phyloP scores from a whole-genome alignment of 306 rosid genomes.

The Cucurbita maxima region DNA sequence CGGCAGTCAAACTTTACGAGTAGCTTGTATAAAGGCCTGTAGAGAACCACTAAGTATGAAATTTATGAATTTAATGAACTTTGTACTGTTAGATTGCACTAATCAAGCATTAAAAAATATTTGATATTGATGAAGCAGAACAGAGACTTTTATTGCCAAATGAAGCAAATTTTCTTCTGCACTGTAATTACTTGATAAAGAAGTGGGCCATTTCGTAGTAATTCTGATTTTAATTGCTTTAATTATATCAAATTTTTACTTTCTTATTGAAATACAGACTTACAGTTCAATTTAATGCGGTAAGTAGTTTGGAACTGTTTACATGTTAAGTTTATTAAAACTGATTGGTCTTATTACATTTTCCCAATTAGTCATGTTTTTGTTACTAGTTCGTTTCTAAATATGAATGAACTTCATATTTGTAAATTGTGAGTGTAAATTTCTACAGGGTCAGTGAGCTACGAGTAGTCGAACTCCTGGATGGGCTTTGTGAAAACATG shows the following conservation, averaged over 20 bases:
- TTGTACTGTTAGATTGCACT: not conserved
- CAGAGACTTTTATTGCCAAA: not conserved
- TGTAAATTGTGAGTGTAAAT: not conserved
- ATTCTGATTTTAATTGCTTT: not conserved
- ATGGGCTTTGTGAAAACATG: slow-evolving; percentile 92
- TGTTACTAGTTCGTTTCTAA: not conserved
- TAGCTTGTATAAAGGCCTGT: not conserved
- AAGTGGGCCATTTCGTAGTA: not conserved
- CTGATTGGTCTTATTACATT: slow-evolving; percentile 5
- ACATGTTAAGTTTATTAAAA: not conserved
- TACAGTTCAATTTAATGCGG: not conserved
- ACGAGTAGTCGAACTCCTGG: slow-evolving; percentile 84
- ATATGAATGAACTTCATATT: not conserved
- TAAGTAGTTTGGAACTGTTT: not conserved
- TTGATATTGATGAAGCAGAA: not conserved
- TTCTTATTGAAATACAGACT: not conserved
- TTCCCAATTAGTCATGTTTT: not conserved
- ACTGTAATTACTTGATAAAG: not conserved
- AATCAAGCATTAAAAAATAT: not conserved
- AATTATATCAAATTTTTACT: not conserved
- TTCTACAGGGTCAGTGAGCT: slow-evolving; percentile 66
- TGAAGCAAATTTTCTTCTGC: not conserved
- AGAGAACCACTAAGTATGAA: not conserved
- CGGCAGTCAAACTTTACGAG: not conserved
- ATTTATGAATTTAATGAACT: not conserved